A percentile compares a stretch with the other conserved stretches of the same genome.
phyloP scores from a whole-genome alignment of 2,329 filamentous ascomycete species.

The Ceratocystis cubensis region DNA sequence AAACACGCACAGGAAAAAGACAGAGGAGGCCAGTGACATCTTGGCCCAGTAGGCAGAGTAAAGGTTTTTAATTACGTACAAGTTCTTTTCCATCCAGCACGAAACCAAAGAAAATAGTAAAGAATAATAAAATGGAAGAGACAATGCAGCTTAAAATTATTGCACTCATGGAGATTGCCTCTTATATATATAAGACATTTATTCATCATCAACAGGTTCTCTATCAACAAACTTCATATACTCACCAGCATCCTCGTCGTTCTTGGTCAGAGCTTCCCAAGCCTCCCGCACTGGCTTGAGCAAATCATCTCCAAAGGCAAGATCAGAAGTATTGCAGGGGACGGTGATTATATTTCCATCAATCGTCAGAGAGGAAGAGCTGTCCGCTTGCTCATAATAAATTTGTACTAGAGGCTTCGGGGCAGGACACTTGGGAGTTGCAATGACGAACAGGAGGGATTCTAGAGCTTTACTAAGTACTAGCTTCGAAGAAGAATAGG shows the following conservation, averaged over 20 bases:
- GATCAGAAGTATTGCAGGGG: slow-evolving; percentile 45
- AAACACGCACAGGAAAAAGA: background rate
- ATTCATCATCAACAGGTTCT: slow-evolving; percentile 47
- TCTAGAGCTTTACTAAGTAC: slow-evolving; percentile 33
- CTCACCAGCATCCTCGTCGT: slow-evolving; percentile 32
- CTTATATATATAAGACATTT: slow-evolving; percentile 34
- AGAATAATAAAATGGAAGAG: background rate
- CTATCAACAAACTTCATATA: slow-evolving; percentile 75
- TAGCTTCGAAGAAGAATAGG: slow-evolving; percentile 28
- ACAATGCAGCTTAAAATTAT: background rate
- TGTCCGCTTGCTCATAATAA: slow-evolving; percentile 41
- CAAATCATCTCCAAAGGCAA: slow-evolving; percentile 61
- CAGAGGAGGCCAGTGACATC: background rate
- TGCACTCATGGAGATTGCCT: background rate
- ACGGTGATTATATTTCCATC: slow-evolving; percentile 43
- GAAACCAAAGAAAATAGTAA: background rate
- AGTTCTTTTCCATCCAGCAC: background rate
- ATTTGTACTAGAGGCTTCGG: slow-evolving; percentile 38
- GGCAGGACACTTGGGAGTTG: slow-evolving; percentile 12
- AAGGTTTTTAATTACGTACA: too few species aligned
- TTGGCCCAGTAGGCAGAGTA: background rate
- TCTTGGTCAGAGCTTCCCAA: slow-evolving; percentile 54
- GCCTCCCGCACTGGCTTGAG: slow-evolving; percentile 54
- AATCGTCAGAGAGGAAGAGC: slow-evolving; percentile 23
- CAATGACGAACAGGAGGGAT: slow-evolving; percentile 30